Evolutionary conservation across 768 basidiomycete genomes (phyloP).

Genomic region (Tylopilus plumbeoviolaceoides): DNA sequence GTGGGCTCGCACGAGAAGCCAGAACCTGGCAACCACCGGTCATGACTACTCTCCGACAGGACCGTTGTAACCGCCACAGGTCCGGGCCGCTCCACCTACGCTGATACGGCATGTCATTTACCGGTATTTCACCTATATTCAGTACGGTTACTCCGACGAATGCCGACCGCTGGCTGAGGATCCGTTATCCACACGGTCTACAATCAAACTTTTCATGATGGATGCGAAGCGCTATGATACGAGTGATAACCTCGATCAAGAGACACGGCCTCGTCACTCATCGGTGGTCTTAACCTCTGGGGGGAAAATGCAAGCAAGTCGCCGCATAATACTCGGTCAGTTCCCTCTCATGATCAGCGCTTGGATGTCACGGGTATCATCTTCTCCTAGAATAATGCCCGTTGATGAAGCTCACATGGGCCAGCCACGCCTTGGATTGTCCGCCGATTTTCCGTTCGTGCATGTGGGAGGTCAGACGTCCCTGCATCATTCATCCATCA

Average conservation of each 20-base stretch:
- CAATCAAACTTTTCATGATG: background rate
- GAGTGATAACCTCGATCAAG: background rate
- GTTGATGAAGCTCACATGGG: background rate
- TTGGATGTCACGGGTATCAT: conserved; percentile 7
- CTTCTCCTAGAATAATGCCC: conserved; percentile 9
- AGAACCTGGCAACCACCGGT: background rate
- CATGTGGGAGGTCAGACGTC: conserved; percentile 10
- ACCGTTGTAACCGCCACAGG: background rate
- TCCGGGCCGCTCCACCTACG: conserved; percentile 1
- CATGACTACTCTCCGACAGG: background rate
- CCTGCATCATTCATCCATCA: conserved; percentile 12
- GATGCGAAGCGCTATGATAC: background rate
- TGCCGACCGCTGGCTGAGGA: background rate
- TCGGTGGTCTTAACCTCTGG: background rate
- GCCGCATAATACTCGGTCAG: background rate
- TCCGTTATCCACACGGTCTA: conserved; percentile 1
- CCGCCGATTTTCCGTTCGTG: conserved; percentile 4
- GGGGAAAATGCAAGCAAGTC: background rate
- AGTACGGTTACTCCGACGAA: background rate
- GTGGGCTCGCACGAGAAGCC: background rate
- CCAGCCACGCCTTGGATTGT: background rate
- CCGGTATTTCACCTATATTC: background rate
- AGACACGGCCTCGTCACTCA: background rate
- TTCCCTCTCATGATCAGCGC: conserved; percentile 25
- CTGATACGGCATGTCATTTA: conserved; percentile 14